These are phyloP conservation scores for Marasmius fiardii DNA, from an alignment of 1,284 basidiomycete genomes.

Conservation along the genomic window DNA sequence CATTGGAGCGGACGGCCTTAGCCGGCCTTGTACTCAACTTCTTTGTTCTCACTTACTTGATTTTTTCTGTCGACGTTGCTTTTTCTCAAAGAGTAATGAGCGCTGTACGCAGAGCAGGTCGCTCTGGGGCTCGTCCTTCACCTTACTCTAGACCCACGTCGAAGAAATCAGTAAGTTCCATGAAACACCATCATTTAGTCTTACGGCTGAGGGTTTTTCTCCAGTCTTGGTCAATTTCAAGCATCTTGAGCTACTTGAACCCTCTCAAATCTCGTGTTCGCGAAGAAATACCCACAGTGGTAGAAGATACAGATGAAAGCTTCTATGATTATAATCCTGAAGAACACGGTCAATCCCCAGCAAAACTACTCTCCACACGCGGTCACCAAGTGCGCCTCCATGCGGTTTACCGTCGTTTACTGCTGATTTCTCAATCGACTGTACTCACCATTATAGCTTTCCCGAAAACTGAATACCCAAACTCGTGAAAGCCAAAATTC, in stretches of 20 bases:
- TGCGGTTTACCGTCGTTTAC: background rate
- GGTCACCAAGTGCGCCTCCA: slow-evolving; percentile 27
- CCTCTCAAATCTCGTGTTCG: slow-evolving; percentile 32
- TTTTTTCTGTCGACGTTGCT: background rate
- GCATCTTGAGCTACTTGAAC: slow-evolving; percentile 44
- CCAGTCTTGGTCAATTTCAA: slow-evolving; percentile 51
- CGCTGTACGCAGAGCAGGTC: slow-evolving; percentile 42
- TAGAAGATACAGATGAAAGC: slow-evolving; percentile 15
- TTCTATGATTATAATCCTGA: slow-evolving; percentile 11
- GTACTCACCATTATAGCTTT: slow-evolving; percentile 7
- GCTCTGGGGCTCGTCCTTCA: slow-evolving; percentile 33
- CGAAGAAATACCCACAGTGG: slow-evolving; percentile 7
- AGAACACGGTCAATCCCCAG: slow-evolving; percentile 15
- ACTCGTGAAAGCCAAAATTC: slow-evolving; percentile 8
- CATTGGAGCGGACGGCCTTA: background rate
- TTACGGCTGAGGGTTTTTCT: slow-evolving; percentile 11
- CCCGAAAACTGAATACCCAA: slow-evolving; percentile 4
- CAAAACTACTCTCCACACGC: slow-evolving; percentile 24
- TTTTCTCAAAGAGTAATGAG: slow-evolving; percentile 40
- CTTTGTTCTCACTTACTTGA: slow-evolving; percentile 7
- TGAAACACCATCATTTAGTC: slow-evolving; percentile 1
- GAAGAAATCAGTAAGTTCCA: slow-evolving; percentile 43
- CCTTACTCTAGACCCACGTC: slow-evolving; percentile 33
- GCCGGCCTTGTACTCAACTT: slow-evolving; percentile 1
- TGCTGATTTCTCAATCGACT: background rate